Evolutionary conservation across 2,329 filamentous ascomycete species (phyloP).

Genomic region (Aspergillus hortae): DNA sequence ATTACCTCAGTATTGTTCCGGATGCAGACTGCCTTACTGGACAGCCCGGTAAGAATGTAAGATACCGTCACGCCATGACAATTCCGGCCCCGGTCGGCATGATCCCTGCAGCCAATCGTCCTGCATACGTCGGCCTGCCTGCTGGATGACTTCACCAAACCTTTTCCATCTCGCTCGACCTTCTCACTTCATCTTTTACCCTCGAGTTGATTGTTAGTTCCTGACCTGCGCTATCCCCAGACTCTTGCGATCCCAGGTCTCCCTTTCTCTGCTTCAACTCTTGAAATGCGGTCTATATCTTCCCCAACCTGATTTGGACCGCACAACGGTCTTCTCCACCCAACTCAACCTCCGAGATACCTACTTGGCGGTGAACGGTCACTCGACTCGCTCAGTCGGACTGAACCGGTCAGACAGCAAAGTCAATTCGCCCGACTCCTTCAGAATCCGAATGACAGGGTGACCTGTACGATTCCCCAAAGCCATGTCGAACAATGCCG

Average conservation of each 20-base stretch:
- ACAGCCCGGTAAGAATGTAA: too few relatives aligned
- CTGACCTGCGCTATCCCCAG: background rate
- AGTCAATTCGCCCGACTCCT: too few relatives aligned
- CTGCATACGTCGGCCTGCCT: background rate
- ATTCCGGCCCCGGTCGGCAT: background rate
- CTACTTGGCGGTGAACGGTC: too few relatives aligned
- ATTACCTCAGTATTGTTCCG: background rate
- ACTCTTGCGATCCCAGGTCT: background rate
- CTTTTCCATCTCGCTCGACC: background rate
- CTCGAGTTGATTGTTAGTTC: background rate
- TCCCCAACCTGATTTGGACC: background rate
- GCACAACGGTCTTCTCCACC: too few relatives aligned
- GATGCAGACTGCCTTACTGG: background rate
- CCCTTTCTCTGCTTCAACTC: background rate
- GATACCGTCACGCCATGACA: background rate
- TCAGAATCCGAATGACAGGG: background rate
- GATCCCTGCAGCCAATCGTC: background rate
- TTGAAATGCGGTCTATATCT: background rate
- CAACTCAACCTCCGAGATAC: too few relatives aligned
- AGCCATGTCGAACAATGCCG: slow-evolving; percentile 31
- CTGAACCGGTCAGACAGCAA: too few relatives aligned
- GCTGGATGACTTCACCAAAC: slow-evolving; percentile 1
- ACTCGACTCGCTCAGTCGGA: too few relatives aligned
- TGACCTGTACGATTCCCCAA: slow-evolving; percentile 6
- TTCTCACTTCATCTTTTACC: background rate